A percentile compares a stretch with the other conserved stretches of the same genome.
Conservation (phyloP, 2,329 filamentous ascomycete species). For the Trichocomaceae sp. region DNA sequence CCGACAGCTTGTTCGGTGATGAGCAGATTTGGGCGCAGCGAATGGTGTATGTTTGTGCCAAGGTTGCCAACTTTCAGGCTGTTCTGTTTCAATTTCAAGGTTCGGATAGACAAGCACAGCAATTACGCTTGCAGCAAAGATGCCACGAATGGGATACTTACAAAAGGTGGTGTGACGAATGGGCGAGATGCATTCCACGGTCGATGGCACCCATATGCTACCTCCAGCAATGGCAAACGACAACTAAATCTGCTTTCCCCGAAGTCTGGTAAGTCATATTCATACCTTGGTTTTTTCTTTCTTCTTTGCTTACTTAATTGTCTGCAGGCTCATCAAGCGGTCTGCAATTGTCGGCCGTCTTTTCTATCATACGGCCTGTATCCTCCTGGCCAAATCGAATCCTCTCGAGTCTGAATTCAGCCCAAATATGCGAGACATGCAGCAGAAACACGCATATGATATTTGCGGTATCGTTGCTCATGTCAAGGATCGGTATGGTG, state of each 20-base stretch:
- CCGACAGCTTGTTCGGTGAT: slow-evolving; percentile 48
- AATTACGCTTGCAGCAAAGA: slow-evolving; percentile 57
- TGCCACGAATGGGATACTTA: slow-evolving; percentile 71
- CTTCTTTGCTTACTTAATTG: not conserved
- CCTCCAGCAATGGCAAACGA: slow-evolving; percentile 60
- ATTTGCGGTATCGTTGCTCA: slow-evolving; percentile 87
- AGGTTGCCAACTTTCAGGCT: slow-evolving; percentile 77
- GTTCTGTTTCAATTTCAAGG: slow-evolving; percentile 57
- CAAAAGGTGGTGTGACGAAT: slow-evolving; percentile 75
- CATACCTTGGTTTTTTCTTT: too few species aligned
- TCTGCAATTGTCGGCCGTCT: slow-evolving; percentile 73
- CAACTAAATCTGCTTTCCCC: slow-evolving; percentile 69
- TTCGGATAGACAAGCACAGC: slow-evolving; percentile 51
- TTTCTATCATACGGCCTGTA: slow-evolving; percentile 83
- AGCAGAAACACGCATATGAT: slow-evolving; percentile 69
- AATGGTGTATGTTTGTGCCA: slow-evolving; percentile 82
- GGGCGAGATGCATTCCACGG: slow-evolving; percentile 70
- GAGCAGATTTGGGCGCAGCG: slow-evolving; percentile 85
- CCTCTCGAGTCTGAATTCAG: slow-evolving; percentile 56
- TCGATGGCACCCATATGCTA: slow-evolving; percentile 85
- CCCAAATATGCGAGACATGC: slow-evolving; percentile 63
- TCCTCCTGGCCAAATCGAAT: slow-evolving; percentile 71
- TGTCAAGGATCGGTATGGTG: slow-evolving; percentile 61
- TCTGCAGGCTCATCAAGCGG: slow-evolving; percentile 67
- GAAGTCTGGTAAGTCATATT: slow-evolving; percentile 64